Evolutionary conservation across 73 alveolate species (phyloP).

Genomic region (Paramecium tetraurelia): DNA sequence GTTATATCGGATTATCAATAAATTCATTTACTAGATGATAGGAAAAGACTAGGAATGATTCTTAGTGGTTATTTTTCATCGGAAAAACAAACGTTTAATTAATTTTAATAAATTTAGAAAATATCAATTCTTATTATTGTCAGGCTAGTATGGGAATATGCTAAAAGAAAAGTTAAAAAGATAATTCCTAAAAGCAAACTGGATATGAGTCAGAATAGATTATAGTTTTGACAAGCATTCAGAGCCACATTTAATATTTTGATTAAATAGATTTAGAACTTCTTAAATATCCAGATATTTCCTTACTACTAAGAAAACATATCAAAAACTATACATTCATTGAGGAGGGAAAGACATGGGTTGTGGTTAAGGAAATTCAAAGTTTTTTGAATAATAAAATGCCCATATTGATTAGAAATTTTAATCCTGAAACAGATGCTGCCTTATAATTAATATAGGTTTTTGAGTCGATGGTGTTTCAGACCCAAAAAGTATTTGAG

Average conservation of each 20-base stretch:
- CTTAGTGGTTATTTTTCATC: neutral
- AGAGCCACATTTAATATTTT: neutral
- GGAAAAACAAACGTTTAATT: neutral
- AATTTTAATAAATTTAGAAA: neutral
- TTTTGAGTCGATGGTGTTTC: neutral
- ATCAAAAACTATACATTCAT: neutral
- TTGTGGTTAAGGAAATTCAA: neutral
- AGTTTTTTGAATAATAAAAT: neutral
- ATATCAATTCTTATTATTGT: neutral
- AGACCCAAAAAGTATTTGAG: neutral
- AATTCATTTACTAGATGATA: neutral
- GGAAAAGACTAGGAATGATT: neutral
- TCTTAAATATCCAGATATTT: slow-evolving; percentile 4
- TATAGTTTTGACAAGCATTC: neutral
- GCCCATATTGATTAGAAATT: neutral
- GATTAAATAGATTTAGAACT: neutral
- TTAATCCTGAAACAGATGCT: slow-evolving; percentile 23
- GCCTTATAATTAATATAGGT: neutral
- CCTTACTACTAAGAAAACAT: neutral
- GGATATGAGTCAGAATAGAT: neutral
- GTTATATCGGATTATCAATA: neutral
- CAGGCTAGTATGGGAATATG: neutral
- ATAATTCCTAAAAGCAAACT: neutral
- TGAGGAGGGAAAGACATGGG: slow-evolving; percentile 45
- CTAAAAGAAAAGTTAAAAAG: neutral